Conservation (phyloP, 495 filamentous ascomycete genomes). For the Letharia columbiana region DNA sequence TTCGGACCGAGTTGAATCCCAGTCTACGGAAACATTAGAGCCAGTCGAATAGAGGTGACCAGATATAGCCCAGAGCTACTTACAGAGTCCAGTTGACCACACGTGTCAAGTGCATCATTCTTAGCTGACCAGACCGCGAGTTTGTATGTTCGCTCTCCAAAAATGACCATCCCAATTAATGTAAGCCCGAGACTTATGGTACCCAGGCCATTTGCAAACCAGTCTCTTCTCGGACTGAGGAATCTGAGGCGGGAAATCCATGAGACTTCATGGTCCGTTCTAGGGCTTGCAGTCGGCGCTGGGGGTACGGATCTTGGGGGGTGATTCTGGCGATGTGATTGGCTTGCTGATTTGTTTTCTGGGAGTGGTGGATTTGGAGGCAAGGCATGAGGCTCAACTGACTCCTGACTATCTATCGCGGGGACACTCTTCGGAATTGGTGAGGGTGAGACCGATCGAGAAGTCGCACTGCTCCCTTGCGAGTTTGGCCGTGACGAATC, state of each 20-base stretch:
- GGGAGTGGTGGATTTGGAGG: neutral
- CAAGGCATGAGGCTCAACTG: neutral
- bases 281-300: neutral
- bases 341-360: neutral
- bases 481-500: slow-evolving; percentile 6
- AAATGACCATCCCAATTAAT: slow-evolving; percentile 12
- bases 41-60: neutral
- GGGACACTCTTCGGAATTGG: neutral
- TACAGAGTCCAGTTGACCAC: neutral
- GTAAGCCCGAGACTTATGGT: slow-evolving; percentile 11
- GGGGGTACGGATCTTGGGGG: neutral
- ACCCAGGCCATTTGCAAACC: slow-evolving; percentile 4
- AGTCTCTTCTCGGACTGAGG: neutral
- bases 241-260: neutral
- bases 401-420: neutral
- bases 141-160: slow-evolving; percentile 5
- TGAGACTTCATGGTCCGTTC: neutral
- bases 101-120: slow-evolving; percentile 4
- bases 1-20: neutral
- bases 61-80: neutral
- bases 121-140: slow-evolving; percentile 7
- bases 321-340: neutral
- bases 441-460: neutral
- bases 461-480: slow-evolving; percentile 6
- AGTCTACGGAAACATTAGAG: neutral